Base-by-base conservation (phyloP, 176 grass and related monocot species). In the Raddia guianensis region DNA sequence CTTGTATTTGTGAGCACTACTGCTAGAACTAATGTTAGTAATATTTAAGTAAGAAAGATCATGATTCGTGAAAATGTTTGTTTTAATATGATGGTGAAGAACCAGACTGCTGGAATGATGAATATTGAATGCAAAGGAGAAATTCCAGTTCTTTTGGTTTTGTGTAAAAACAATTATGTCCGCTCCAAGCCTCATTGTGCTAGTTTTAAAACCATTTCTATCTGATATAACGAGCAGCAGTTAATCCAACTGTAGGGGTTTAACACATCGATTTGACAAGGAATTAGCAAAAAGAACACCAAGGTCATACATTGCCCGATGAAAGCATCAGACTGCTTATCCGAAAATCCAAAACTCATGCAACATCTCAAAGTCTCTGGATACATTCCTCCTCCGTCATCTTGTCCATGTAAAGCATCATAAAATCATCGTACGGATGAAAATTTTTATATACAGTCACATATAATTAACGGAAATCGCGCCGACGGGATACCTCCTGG, bases 141-240 rank as follows among this genome's bases (percentile, higher is more conserved):
- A 34, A 66, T 84, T 89, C 90, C 85, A 67, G 35, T 99, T 88
- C 64, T 87, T 95, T 80, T 80, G 82, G 86, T 83, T 88, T 47
- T 90, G 81, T 53, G 88, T 99, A 81, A 99, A 93, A 82, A 96
- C 86, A 88, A 99, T 93, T 66, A 80, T 93, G 90, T 99, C 97
- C 42, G 91, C 92, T 86, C 97, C 97, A 84, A 99, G 92, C 63
- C 97, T 86, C 97, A 99, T 99, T 0, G 93, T 99, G 90, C 97
- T 99, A 55, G 97, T 99, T 77, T 99, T 99, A 86, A 99, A 99
- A 75, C 97, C 97, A 90, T 99, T 99, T 81, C 97, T 93, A 96
- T 99, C 97, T 99, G 81, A 81, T 37, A 65, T 75, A 74, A 80
- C 62, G 90, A 66, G 19, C 9, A 69, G 67, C 69, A 46, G 21